Conservation (phyloP, 768 basidiomycete species). For the Pleurotus cornucopiae region DNA sequence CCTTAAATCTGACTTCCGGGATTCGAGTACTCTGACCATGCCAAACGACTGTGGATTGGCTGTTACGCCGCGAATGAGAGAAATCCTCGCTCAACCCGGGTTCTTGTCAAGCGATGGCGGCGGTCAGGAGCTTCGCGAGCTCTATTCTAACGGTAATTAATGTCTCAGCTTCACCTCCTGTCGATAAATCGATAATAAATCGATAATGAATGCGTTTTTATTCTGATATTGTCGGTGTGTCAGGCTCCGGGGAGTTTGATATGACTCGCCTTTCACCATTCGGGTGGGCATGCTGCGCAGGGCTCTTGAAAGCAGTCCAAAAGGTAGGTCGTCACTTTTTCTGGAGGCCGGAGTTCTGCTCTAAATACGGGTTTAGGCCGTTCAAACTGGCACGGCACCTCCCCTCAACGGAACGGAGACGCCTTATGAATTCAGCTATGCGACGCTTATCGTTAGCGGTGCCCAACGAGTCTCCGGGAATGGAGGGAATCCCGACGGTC, state of each 20-base stretch:
- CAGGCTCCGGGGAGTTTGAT: constrained; percentile 16
- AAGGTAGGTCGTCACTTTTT: constrained; percentile 12
- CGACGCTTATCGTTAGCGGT: constrained; percentile 34
- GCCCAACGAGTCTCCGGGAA: constrained; percentile 28
- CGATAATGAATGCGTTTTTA: neutral
- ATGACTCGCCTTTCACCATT: constrained; percentile 22
- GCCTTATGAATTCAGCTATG: constrained; percentile 37
- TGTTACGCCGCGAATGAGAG: constrained; percentile 23
- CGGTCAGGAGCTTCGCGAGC: constrained; percentile 22
- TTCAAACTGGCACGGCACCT: constrained; percentile 26
- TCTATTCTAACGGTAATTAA: constrained; percentile 22
- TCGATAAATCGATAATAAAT: neutral
- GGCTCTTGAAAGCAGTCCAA: constrained; percentile 8
- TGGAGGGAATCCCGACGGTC: constrained; percentile 9
- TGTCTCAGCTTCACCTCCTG: neutral
- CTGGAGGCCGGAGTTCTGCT: no score
- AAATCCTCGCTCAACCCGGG: constrained; percentile 24
- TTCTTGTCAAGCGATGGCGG: constrained; percentile 18
- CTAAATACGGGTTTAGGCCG: no score
- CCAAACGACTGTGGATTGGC: constrained; percentile 20
- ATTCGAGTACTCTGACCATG: neutral
- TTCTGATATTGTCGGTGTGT: no score
- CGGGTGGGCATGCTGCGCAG: constrained; percentile 20
- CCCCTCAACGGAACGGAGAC: constrained; percentile 38
- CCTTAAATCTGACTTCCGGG: no score